These are phyloP conservation scores for Blyttiomyces sp. DNA, from an alignment of 371 early-diverging fungal genomes.

Conservation along the genomic window DNA sequence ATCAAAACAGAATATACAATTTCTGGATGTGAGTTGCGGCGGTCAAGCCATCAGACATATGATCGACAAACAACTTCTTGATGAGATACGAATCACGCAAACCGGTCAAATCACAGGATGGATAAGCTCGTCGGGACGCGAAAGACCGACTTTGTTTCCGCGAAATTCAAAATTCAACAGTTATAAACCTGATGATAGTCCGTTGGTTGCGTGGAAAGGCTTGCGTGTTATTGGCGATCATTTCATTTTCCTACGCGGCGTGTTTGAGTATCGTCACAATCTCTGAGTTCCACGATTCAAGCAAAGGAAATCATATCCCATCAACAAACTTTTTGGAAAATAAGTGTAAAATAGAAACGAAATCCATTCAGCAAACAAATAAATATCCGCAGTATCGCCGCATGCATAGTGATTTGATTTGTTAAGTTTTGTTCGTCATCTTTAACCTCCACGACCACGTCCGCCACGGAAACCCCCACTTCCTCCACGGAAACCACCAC, in stretches of 20 bases:
- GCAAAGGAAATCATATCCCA: too few relatives aligned
- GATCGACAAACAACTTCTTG: constrained; percentile 18
- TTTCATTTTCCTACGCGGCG: constrained; percentile 24
- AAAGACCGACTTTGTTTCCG: constrained; percentile 19
- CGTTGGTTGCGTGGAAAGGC: constrained; percentile 22
- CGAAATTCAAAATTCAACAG: not conserved
- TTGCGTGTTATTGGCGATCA: constrained; percentile 27
- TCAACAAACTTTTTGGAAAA: too few relatives aligned
- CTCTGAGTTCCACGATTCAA: too few relatives aligned
- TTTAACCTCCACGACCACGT: constrained; percentile 47
- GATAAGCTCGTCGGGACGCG: not conserved
- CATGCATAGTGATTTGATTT: too few relatives aligned
- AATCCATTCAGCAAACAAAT: too few relatives aligned
- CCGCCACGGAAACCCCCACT: constrained; percentile 69
- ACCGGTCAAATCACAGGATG: constrained; percentile 21
- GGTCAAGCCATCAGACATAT: constrained; percentile 15
- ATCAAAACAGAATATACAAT: not conserved
- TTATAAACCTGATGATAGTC: constrained; percentile 7
- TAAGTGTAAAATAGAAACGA: too few relatives aligned
- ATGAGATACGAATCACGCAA: constrained; percentile 30
- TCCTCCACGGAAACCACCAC: constrained; percentile 34
- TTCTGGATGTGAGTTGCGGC: constrained; percentile 24
- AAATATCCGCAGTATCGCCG: too few relatives aligned
- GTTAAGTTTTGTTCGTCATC: too few relatives aligned
- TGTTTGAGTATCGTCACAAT: constrained; percentile 20